phyloP scores from a whole-genome alignment of 371 early-diverging fungal species.

The Paraphysoderma sedebokerense region DNA sequence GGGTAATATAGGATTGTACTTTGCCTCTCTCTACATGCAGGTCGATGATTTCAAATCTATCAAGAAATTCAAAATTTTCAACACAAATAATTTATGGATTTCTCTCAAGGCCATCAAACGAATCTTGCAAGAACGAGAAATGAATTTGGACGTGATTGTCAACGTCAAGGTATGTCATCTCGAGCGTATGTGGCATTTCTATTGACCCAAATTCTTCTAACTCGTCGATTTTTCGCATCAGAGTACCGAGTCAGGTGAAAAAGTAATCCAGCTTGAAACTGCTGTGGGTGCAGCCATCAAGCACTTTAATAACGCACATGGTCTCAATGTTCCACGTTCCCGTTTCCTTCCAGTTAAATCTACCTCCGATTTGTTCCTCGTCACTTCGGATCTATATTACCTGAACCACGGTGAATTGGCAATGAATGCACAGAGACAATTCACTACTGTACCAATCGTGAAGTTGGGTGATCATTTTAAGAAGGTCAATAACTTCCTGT shows the following conservation, averaged over 20 bases:
- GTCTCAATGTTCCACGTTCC: constrained; percentile 94
- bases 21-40: neutral
- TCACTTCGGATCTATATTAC: constrained; percentile 88
- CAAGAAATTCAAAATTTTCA: constrained; percentile 99
- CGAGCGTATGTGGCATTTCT: too few relatives aligned
- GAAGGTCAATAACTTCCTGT: constrained; percentile 55
- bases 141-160: constrained; percentile 94
- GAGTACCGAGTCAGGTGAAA: constrained; percentile 47
- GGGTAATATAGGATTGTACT: too few relatives aligned
- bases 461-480: constrained; percentile 98
- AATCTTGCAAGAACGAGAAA: constrained; percentile 55
- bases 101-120: constrained; percentile 91
- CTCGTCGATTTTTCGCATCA: too few relatives aligned
- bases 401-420: constrained; percentile 82
- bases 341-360: constrained; percentile 99
- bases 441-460: constrained; percentile 85
- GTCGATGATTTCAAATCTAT: constrained; percentile 98
- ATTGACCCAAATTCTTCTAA: too few relatives aligned
- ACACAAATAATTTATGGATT: constrained; percentile 99
- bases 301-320: constrained; percentile 91
- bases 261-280: constrained; percentile 98
- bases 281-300: constrained; percentile 99
- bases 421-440: constrained; percentile 83
- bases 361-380: constrained; percentile 94
- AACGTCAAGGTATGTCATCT: too few relatives aligned